Conservation (phyloP, 1,139 yeast species). For the Pichia sp. region DNA sequence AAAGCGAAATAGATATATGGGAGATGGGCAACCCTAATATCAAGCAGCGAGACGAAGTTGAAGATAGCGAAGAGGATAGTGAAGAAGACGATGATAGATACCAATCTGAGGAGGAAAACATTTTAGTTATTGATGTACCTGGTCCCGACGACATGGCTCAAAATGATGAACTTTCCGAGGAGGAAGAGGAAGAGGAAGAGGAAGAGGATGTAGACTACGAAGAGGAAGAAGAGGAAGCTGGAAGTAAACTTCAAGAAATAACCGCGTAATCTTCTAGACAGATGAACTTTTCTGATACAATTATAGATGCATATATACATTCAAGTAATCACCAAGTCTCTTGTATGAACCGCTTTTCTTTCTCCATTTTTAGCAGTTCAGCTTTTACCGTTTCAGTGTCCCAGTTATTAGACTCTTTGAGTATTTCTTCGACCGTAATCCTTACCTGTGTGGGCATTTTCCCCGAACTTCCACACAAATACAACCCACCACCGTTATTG, state of each 20-base stretch:
- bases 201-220: neutral
- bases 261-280: slow-evolving; percentile 2
- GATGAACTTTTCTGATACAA: neutral
- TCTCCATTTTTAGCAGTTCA: slow-evolving; percentile 59
- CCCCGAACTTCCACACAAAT: slow-evolving; percentile 91
- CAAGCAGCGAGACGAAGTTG: slow-evolving; percentile 29
- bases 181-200: slow-evolving; percentile 4
- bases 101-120: slow-evolving; percentile 16
- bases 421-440: slow-evolving; percentile 61
- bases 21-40: slow-evolving; percentile 73
- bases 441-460: slow-evolving; percentile 92
- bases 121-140: slow-evolving; percentile 14
- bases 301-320: neutral
- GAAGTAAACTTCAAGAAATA: neutral
- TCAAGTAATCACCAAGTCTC: slow-evolving; percentile 75
- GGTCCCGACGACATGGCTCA: slow-evolving; percentile 10
- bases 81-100: slow-evolving; percentile 16
- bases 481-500: slow-evolving; percentile 55
- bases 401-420: slow-evolving; percentile 36
- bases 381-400: slow-evolving; percentile 42
- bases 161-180: neutral
- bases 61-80: slow-evolving; percentile 16
- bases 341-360: slow-evolving; percentile 66
- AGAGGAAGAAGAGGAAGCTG: neutral
- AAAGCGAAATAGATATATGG: slow-evolving; percentile 62